A percentile compares a stretch with the other conserved stretches of the same genome.
Conservation (phyloP, 805 yeast genomes). For the Zygosaccharomyces kombuchaensis region DNA sequence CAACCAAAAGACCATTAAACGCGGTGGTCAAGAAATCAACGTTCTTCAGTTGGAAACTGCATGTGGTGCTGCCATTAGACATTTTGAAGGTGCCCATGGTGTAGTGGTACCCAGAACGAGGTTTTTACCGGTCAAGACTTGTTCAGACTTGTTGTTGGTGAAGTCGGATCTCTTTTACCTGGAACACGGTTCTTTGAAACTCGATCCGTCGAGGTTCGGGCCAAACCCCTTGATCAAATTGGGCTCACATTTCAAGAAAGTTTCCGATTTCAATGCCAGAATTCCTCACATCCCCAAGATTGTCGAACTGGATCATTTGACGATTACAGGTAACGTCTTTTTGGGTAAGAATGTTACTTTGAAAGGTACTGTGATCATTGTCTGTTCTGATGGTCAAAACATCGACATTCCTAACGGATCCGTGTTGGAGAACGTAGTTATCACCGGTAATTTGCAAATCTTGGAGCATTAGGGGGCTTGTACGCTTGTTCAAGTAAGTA, state of each 20-base stretch:
- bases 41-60: constrained; percentile 97
- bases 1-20: constrained; percentile 75
- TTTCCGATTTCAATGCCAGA: constrained; percentile 81
- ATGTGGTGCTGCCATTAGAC: constrained; percentile 97
- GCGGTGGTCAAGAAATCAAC: constrained; percentile 72
- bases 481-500: background rate
- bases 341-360: constrained; percentile 86
- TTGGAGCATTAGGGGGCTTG: constrained; percentile 65
- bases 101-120: constrained; percentile 97
- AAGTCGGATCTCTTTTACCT: constrained; percentile 90
- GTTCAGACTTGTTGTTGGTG: constrained; percentile 89
- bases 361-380: constrained; percentile 96
- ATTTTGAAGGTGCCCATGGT: constrained; percentile 92
- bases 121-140: constrained; percentile 96
- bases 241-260: constrained; percentile 96
- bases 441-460: constrained; percentile 93
- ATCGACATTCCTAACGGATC: constrained; percentile 98
- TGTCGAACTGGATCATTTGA: constrained; percentile 92
- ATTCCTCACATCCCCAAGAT: constrained; percentile 94
- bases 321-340: constrained; percentile 93
- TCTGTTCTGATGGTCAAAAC: constrained; percentile 93
- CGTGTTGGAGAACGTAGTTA: constrained; percentile 90
- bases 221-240: constrained; percentile 91
- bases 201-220: constrained; percentile 83
- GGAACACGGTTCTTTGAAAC: constrained; percentile 83